These are phyloP conservation scores for Penicillium maclennaniae DNA, from an alignment of 495 filamentous ascomycete species.

Conservation along the genomic window DNA sequence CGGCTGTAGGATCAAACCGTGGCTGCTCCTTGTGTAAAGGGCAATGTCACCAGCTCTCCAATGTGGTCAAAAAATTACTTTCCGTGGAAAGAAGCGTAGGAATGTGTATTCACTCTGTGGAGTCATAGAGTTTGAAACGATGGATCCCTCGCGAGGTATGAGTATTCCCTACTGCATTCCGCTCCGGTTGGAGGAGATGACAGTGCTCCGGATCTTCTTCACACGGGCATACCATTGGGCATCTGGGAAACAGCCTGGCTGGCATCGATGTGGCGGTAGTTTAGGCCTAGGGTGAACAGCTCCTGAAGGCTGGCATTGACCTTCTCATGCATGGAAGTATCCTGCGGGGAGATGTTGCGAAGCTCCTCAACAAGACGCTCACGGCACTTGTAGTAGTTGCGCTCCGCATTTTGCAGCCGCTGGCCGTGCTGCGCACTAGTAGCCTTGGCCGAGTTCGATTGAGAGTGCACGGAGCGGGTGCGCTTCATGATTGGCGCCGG, in stretches of 20 bases:
- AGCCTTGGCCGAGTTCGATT: constrained; percentile 34
- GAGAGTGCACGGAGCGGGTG: constrained; percentile 43
- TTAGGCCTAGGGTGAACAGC: constrained; percentile 42
- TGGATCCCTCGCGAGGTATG: constrained; percentile 1
- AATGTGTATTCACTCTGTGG: neutral
- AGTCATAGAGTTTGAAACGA: constrained; percentile 2
- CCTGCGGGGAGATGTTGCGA: constrained; percentile 39
- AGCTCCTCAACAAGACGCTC: constrained; percentile 41
- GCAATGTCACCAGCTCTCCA: neutral
- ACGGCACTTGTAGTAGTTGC: constrained; percentile 44
- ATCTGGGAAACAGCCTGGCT: constrained; percentile 40
- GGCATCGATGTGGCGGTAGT: constrained; percentile 45
- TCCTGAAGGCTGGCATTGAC: constrained; percentile 49
- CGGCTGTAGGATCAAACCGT: neutral
- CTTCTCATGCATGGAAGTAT: constrained; percentile 44
- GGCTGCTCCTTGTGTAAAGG: neutral
- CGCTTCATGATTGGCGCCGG: constrained; percentile 45
- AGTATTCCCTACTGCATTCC: constrained; percentile 1
- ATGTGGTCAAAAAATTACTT: neutral
- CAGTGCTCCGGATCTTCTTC: constrained; percentile 16
- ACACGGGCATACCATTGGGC: constrained; percentile 34
- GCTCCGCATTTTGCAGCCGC: constrained; percentile 43
- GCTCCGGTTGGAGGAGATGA: constrained; percentile 1
- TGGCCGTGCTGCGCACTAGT: constrained; percentile 38
- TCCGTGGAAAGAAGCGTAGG: neutral